phyloP scores from a whole-genome alignment of 345 rosid genomes.

The Psidium friedrichsthalianum region DNA sequence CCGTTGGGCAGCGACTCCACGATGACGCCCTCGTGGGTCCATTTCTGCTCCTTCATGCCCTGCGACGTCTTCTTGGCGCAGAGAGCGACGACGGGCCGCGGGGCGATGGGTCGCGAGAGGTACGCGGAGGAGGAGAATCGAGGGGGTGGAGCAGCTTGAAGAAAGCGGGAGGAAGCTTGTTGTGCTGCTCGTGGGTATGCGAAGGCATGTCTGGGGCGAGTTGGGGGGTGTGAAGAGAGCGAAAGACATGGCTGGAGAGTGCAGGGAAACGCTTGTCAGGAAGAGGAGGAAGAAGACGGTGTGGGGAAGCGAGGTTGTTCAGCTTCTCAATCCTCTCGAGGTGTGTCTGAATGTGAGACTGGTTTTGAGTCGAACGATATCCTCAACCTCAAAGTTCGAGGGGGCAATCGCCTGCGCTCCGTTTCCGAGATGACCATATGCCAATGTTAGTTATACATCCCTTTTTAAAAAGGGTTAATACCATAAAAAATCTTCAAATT shows the following conservation, averaged over 20 bases:
- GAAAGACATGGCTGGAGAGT: background rate
- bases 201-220: background rate
- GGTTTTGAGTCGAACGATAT: too few species aligned
- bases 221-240: slow-evolving; percentile 1
- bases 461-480: too few species aligned
- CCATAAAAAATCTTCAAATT: too few species aligned
- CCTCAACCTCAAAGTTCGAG: too few species aligned
- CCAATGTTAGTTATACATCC: too few species aligned
- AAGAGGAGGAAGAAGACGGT: background rate
- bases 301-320: background rate
- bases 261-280: background rate
- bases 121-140: background rate
- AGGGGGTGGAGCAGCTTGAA: background rate
- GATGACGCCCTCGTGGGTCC: slow-evolving; percentile 44
- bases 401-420: too few species aligned
- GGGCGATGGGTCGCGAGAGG: background rate
- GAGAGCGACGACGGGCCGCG: background rate
- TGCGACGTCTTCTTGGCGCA: slow-evolving; percentile 3
- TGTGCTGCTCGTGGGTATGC: background rate
- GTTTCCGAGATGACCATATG: too few species aligned
- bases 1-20: slow-evolving; percentile 54
- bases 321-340: background rate
- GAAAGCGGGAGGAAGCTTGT: background rate
- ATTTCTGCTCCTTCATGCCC: slow-evolving; percentile 29
- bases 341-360: too few species aligned